Evolutionary conservation across 2,329 filamentous ascomycete genomes (phyloP), one percentile per base, ranked within the genome.

Genomic region (Fusarium sp.): DNA sequence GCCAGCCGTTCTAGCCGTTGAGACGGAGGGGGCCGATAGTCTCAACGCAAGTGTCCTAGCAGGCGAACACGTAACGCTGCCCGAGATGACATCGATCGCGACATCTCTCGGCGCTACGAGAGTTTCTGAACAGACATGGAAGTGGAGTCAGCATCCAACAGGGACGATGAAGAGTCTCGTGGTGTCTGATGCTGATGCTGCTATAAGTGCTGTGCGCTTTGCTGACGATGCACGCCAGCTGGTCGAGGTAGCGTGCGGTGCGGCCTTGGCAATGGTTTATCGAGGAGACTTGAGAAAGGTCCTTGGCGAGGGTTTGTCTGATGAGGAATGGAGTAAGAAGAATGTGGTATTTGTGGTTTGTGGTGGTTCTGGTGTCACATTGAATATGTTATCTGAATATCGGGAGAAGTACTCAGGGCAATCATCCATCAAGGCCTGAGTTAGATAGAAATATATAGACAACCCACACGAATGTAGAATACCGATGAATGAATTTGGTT

Each of bases 341-440:
- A 93, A 92, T 69, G 87, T 98, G 8, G 93, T 98, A 3, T 83
- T 98, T 55, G 85, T 97, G 25, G 89, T 98, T 9, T 98, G 95
- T 76, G 95, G 95, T 45, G 92, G 92, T 7, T 90, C 86, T 23
- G 89, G 89, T 76, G 86, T 93, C 37, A 88, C 86, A 4, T 77
- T 91, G 62, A 85, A 87, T 37, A 85, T 90, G 75, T 80, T 93
- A 54, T 81, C 84, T 54, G 83, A 81, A 59, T 93, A 90, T 77
- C 82, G 83, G 67, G 80, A 84, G 70, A 78, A 77, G 68, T 89
- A 84, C 67, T 72, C 67, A 12, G 57, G 51, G 16, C 69, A 78
- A 64, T 77, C 79, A 4, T 69, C 55, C 37, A 79, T 81, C 69
- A 78, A 78, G 67, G 58, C 70, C 26, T 78, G 21, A 57, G 9